Evolutionary conservation across 73 alveolate species (phyloP).

Genomic region (Uronychia setigera): DNA sequence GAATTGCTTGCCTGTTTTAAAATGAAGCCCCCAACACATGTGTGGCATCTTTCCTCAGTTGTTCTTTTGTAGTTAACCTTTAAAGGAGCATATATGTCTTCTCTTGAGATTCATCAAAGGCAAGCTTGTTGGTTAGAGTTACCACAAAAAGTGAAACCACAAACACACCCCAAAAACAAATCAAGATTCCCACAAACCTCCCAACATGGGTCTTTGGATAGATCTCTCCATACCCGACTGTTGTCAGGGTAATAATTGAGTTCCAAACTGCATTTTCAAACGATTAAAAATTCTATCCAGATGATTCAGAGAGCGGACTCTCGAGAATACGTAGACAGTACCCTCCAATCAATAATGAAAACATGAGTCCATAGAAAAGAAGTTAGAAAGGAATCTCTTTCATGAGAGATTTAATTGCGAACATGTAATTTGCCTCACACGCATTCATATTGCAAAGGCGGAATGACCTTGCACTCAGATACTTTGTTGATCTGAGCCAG

Average conservation of each 20-base stretch:
- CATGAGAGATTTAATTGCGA: conserved; percentile 68
- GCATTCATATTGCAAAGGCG: conserved; percentile 34
- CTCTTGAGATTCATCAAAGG: conserved; percentile 40
- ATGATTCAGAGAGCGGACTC: conserved; percentile 47
- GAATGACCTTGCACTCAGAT: conserved; percentile 28
- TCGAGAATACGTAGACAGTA: conserved; percentile 71
- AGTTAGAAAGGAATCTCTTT: conserved; percentile 69
- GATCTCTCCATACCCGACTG: conserved; percentile 84
- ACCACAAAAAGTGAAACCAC: conserved; percentile 62
- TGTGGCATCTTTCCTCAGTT: conserved; percentile 54
- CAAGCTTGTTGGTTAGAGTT: conserved; percentile 54
- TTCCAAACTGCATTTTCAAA: conserved; percentile 71
- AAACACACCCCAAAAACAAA: conserved; percentile 78
- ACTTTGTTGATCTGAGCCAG: conserved; percentile 6
- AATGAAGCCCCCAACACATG: conserved; percentile 33
- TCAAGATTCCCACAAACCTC: conserved; percentile 41
- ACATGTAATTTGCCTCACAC: conserved; percentile 44
- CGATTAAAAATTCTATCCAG: conserved; percentile 54
- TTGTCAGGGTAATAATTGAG: conserved; percentile 70
- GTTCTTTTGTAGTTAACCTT: conserved; percentile 50
- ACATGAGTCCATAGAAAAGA: conserved; percentile 31
- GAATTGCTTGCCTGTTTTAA: conserved; percentile 5
- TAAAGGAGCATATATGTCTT: conserved; percentile 51
- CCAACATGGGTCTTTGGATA: conserved; percentile 68
- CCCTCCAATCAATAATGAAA: conserved; percentile 44